Conservation (phyloP, 1,284 basidiomycete species). For the Sphaerobolus stellatus region DNA sequence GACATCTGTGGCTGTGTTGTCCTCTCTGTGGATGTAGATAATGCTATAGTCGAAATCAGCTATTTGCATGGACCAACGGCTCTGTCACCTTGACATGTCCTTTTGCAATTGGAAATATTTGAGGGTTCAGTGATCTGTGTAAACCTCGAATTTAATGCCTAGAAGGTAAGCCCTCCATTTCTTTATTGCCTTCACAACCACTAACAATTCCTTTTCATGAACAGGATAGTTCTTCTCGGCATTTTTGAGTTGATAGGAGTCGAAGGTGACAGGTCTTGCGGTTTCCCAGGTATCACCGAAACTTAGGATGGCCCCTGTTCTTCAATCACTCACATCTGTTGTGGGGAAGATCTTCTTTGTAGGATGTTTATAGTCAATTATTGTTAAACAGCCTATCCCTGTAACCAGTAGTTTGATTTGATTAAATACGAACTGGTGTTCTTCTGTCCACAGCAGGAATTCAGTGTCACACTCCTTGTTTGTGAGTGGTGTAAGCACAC, state of each 20-base stretch:
- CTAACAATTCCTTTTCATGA: conserved; percentile 39
- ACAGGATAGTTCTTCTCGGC: conserved; percentile 36
- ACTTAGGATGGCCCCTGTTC: conserved; percentile 21
- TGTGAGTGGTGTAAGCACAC: conserved; percentile 16
- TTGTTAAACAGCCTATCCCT: conserved; percentile 26
- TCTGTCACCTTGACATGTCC: conserved; percentile 32
- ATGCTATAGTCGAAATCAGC: conserved; percentile 32
- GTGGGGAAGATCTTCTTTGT: conserved; percentile 7
- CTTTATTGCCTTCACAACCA: conserved; percentile 33
- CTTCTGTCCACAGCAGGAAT: conserved; percentile 21
- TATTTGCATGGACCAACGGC: conserved; percentile 32
- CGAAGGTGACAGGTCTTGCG: conserved; percentile 18
- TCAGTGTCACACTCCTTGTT: conserved; percentile 6
- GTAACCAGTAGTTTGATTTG: conserved; percentile 26
- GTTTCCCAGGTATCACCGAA: conserved; percentile 5
- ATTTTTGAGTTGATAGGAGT: conserved; percentile 33
- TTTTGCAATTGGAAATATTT: conserved; percentile 32
- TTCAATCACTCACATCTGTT: conserved; percentile 21
- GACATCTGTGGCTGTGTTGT: conserved; percentile 29
- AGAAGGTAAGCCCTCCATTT: conserved; percentile 29
- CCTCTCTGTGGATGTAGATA: conserved; percentile 30
- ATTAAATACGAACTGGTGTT: conserved; percentile 24
- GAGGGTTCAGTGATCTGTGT: conserved; percentile 36
- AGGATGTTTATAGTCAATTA: conserved; percentile 30
- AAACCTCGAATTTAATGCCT: conserved; percentile 32